Evolutionary conservation across 1,139 yeast genomes (phyloP).

Genomic region (Pichia kudriavzevii): DNA sequence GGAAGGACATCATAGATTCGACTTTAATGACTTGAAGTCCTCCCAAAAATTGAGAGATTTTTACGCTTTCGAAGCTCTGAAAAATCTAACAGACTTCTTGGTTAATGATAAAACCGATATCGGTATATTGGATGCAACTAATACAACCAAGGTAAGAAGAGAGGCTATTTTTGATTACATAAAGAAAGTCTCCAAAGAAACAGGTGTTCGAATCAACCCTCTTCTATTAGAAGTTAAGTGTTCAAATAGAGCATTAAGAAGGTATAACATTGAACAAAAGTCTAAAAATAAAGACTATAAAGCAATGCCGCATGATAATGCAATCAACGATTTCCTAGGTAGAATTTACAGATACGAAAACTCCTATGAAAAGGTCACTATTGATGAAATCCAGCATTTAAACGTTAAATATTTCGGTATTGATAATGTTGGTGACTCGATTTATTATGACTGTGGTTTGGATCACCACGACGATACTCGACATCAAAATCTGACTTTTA

Average conservation of each 20-base stretch:
- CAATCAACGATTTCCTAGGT: conserved; percentile 54
- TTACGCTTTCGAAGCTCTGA: conserved; percentile 54
- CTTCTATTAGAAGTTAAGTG: conserved; percentile 42
- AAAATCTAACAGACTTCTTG: conserved; percentile 41
- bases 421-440: conserved; percentile 40
- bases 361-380: conserved; percentile 50
- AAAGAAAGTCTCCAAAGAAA: conserved; percentile 11
- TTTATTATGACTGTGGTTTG: conserved; percentile 27
- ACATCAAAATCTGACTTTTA: conserved; percentile 19
- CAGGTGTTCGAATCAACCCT: conserved; percentile 19
- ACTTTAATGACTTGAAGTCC: conserved; percentile 39
- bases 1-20: conserved; percentile 28
- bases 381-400: conserved; percentile 37
- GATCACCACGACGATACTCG: conserved; percentile 18
- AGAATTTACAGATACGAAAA: conserved; percentile 48
- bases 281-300: conserved; percentile 33
- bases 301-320: conserved; percentile 29
- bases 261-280: conserved; percentile 57
- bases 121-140: conserved; percentile 62
- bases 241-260: conserved; percentile 32
- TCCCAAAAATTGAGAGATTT: conserved; percentile 35
- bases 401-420: conserved; percentile 38
- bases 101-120: conserved; percentile 40
- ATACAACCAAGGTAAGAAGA: conserved; percentile 47
- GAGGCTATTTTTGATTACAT: conserved; percentile 19